These are phyloP conservation scores for Metarhizium guizhouense DNA, from an alignment of 2,329 filamentous ascomycete genomes.

Conservation along the genomic window DNA sequence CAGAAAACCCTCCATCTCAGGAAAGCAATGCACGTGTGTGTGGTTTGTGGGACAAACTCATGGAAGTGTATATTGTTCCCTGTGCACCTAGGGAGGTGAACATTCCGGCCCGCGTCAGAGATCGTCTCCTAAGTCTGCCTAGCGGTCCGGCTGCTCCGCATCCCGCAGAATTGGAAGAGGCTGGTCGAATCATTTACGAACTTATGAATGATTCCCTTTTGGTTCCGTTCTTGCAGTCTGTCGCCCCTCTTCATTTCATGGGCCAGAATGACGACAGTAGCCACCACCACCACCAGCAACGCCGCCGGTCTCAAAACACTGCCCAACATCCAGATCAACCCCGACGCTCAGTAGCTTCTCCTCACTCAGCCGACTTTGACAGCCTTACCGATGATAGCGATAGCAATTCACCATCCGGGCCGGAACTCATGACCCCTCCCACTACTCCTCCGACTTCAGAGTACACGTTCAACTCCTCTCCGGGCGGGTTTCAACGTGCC, in stretches of 20 bases:
- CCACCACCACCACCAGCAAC: slow-evolving; percentile 21
- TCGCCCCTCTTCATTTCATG: slow-evolving; percentile 30
- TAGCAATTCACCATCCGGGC: slow-evolving; percentile 43
- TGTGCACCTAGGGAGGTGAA: slow-evolving; percentile 86
- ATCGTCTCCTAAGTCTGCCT: slow-evolving; percentile 57
- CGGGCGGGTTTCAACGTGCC: slow-evolving; percentile 44
- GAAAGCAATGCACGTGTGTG: slow-evolving; percentile 57
- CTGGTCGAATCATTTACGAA: slow-evolving; percentile 83
- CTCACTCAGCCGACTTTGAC: slow-evolving; percentile 39
- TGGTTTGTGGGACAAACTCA: slow-evolving; percentile 76
- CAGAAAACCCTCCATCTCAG: slow-evolving; percentile 26
- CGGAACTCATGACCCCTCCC: slow-evolving; percentile 65
- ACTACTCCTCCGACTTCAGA: slow-evolving; percentile 60
- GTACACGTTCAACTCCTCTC: slow-evolving; percentile 41
- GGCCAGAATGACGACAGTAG: slow-evolving; percentile 25
- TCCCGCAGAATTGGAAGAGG: slow-evolving; percentile 69
- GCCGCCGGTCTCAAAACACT: slow-evolving; percentile 4
- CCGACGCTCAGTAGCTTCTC: slow-evolving; percentile 28
- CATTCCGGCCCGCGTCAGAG: slow-evolving; percentile 75
- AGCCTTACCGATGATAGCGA: slow-evolving; percentile 57
- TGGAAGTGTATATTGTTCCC: slow-evolving; percentile 83
- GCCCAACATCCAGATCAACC: slow-evolving; percentile 2
- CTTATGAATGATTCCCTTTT: slow-evolving; percentile 96
- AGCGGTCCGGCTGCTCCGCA: slow-evolving; percentile 55
- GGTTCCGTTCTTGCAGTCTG: slow-evolving; percentile 76